Percentiles rank a stretch among this genome's conserved stretches.
Evolutionary conservation across 768 basidiomycete species (phyloP).

Genomic region (Candolleomyces aberdarensis): DNA sequence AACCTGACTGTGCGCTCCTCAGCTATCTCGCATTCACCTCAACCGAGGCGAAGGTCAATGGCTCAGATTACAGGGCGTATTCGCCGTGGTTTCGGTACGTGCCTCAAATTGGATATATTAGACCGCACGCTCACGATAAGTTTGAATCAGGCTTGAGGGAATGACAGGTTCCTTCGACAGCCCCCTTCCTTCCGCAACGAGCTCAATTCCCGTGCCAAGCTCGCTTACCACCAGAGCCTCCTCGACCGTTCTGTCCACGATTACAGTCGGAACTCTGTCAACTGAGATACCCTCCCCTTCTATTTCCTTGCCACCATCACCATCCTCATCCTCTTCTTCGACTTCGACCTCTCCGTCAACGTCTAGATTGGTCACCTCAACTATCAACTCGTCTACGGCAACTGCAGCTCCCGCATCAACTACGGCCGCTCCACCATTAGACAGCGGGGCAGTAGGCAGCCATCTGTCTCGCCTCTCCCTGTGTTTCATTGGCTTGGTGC

Average conservation of each 20-base stretch:
- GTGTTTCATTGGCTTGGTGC: background rate
- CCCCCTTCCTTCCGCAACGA: constrained; percentile 48
- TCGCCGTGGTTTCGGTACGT: constrained; percentile 59
- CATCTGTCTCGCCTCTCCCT: background rate
- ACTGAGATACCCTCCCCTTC: constrained; percentile 16
- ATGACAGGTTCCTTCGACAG: constrained; percentile 60
- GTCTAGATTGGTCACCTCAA: constrained; percentile 6
- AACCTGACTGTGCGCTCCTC: background rate
- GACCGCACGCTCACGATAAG: background rate
- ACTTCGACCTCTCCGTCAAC: constrained; percentile 1
- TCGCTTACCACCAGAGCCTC: constrained; percentile 34
- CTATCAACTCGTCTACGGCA: constrained; percentile 3
- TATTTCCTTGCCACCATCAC: constrained; percentile 12
- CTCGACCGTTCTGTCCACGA: constrained; percentile 35
- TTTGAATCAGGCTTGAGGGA: constrained; percentile 41
- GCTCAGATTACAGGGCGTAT: constrained; percentile 35
- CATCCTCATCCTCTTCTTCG: constrained; percentile 11
- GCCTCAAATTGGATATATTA: background rate
- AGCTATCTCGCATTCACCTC: constrained; percentile 66
- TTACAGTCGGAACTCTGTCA: constrained; percentile 34
- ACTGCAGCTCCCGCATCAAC: background rate
- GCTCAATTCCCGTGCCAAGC: constrained; percentile 37
- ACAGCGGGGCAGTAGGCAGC: background rate
- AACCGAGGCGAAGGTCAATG: constrained; percentile 26
- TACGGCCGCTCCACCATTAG: background rate